Conservation (phyloP, 306 rosid genomes). For the Gillenia trifoliata region DNA sequence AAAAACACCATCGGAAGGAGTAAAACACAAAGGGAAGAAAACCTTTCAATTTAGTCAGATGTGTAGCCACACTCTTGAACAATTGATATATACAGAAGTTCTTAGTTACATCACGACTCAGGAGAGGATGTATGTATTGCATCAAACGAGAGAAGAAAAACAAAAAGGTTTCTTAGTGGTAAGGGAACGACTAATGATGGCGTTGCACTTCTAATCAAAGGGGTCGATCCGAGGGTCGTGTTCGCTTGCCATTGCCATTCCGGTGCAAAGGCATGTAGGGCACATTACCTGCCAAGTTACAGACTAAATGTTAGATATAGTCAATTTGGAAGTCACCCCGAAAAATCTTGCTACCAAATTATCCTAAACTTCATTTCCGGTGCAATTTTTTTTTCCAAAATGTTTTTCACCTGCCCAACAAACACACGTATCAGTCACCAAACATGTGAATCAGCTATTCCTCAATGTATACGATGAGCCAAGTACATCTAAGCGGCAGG, state of each 20-base stretch:
- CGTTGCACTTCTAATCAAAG: conserved; percentile 47
- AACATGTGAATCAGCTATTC: not conserved
- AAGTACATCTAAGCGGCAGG: not conserved
- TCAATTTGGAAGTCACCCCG: not conserved
- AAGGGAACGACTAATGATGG: not conserved
- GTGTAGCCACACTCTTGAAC: not conserved
- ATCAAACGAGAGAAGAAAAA: not conserved
- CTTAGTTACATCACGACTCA: not conserved
- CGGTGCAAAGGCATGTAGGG: conserved; percentile 97
- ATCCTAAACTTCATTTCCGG: not conserved
- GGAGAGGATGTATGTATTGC: not conserved
- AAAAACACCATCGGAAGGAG: no score
- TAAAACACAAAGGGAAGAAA: not conserved
- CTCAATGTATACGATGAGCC: not conserved
- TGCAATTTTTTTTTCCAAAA: not conserved
- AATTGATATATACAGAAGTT: conserved; percentile 1
- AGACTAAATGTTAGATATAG: not conserved
- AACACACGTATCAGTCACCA: not conserved
- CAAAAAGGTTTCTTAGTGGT: not conserved
- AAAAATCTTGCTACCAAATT: not conserved
- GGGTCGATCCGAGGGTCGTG: conserved; percentile 96
- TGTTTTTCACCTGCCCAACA: no score
- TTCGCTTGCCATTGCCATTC: conserved; percentile 99
- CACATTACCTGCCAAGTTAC: conserved; percentile 79
- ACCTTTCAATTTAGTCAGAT: not conserved